These are phyloP conservation scores for Fusarium sp. DNA, from an alignment of 2,329 filamentous ascomycete genomes.

Conservation along the genomic window DNA sequence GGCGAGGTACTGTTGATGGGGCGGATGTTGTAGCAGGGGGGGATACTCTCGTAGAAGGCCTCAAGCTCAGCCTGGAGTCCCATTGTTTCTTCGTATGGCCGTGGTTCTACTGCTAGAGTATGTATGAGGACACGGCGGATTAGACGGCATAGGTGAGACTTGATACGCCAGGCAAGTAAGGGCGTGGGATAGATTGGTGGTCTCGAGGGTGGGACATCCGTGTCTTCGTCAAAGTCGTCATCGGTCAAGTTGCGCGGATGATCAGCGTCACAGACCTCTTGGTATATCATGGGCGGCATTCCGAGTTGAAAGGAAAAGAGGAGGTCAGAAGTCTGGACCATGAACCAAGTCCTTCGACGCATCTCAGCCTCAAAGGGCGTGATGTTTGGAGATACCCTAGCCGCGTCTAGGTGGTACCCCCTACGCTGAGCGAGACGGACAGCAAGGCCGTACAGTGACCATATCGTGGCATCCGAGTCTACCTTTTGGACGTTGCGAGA, in stretches of 20 bases:
- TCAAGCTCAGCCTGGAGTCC: slow-evolving; percentile 53
- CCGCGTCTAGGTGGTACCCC: slow-evolving; percentile 61
- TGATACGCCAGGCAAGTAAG: slow-evolving; percentile 53
- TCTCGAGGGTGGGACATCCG: slow-evolving; percentile 53
- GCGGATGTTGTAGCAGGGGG: slow-evolving; percentile 51
- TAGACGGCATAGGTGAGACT: slow-evolving; percentile 54
- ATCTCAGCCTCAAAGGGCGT: slow-evolving; percentile 61
- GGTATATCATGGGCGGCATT: slow-evolving; percentile 58
- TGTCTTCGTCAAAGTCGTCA: slow-evolving; percentile 60
- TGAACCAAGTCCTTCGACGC: slow-evolving; percentile 58
- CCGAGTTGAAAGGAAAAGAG: slow-evolving; percentile 62
- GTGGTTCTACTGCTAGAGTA: slow-evolving; percentile 50
- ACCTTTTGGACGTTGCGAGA: slow-evolving; percentile 52
- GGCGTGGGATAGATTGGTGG: slow-evolving; percentile 55
- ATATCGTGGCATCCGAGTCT: slow-evolving; percentile 55
- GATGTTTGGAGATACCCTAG: slow-evolving; percentile 51
- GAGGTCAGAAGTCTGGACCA: slow-evolving; percentile 57
- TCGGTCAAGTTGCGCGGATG: slow-evolving; percentile 58
- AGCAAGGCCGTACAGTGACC: slow-evolving; percentile 57
- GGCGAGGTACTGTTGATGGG: slow-evolving; percentile 54
- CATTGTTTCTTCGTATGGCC: slow-evolving; percentile 48
- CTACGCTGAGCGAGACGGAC: slow-evolving; percentile 59
- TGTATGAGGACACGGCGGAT: slow-evolving; percentile 55
- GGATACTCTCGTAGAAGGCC: slow-evolving; percentile 49
- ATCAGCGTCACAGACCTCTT: slow-evolving; percentile 57